Evolutionary conservation across 1,284 basidiomycete species (phyloP).

Genomic region (Rhodotorula sp.): DNA sequence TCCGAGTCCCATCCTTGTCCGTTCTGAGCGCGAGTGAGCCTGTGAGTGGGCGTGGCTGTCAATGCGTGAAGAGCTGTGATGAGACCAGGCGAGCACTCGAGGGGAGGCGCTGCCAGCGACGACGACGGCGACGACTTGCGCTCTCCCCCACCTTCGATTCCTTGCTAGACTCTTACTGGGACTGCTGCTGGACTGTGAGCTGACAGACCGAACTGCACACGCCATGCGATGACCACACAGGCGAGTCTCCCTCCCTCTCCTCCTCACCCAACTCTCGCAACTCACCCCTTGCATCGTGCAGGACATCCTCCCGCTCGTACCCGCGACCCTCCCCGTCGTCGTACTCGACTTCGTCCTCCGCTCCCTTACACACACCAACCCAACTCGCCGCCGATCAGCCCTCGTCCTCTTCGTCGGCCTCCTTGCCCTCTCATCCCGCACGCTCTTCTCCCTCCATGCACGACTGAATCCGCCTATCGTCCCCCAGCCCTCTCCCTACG

Average conservation of each 20-base stretch:
- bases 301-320: slow-evolving; percentile 31
- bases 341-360: slow-evolving; percentile 20
- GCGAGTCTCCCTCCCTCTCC: neutral
- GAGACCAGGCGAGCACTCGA: neutral
- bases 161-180: too few relatives aligned
- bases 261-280: neutral
- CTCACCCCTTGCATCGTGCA: neutral
- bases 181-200: too few relatives aligned
- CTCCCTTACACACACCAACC: slow-evolving; percentile 18
- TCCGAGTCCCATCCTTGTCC: slow-evolving; percentile 25
- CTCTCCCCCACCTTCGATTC: too few relatives aligned
- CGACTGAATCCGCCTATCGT: slow-evolving; percentile 4
- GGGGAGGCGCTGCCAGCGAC: too few relatives aligned
- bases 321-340: slow-evolving; percentile 5
- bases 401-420: slow-evolving; percentile 16
- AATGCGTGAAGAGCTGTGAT: neutral
- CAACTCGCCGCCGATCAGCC: slow-evolving; percentile 10
- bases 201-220: neutral
- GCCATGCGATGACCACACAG: slow-evolving; percentile 9
- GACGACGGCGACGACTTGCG: too few relatives aligned
- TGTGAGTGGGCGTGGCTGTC: neutral
- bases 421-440: neutral
- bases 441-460: neutral
- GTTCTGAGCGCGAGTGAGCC: neutral
- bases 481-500: neutral